phyloP scores from a whole-genome alignment of 176 grass and related monocot genomes.

The Oryza rufipogon region DNA sequence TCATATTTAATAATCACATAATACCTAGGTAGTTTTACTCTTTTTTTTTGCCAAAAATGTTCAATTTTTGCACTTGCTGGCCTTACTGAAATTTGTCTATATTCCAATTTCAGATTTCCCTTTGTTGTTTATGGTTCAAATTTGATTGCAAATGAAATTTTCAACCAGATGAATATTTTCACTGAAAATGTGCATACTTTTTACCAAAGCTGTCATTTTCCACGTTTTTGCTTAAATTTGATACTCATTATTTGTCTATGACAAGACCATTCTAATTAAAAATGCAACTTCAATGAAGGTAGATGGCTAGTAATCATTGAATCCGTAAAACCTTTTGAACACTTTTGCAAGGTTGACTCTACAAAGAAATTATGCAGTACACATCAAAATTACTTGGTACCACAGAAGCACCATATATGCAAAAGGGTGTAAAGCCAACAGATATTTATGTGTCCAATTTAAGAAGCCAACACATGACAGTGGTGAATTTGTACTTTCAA shows the following conservation, averaged over 20 bases:
- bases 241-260: neutral
- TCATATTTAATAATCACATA: neutral
- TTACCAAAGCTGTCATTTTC: neutral
- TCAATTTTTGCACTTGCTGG: neutral
- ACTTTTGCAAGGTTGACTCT: slow-evolving; percentile 1
- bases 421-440: neutral
- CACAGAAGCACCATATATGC: slow-evolving; percentile 8
- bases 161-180: neutral
- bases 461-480: neutral
- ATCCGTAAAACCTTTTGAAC: neutral
- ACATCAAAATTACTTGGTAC: neutral
- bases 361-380: neutral
- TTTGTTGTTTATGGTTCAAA: neutral
- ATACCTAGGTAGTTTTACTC: neutral
- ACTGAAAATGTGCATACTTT: neutral
- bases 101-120: neutral
- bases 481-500: neutral
- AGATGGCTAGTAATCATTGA: slow-evolving; percentile 16
- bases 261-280: neutral
- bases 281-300: neutral
- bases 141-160: neutral
- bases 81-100: neutral
- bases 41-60: neutral
- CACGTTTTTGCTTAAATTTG: neutral
- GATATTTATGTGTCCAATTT: neutral